A percentile compares a stretch with the other conserved stretches of the same genome.
phyloP scores from a whole-genome alignment of 2,329 filamentous ascomycete species.

The Pseudogymnoascus pannorum region DNA sequence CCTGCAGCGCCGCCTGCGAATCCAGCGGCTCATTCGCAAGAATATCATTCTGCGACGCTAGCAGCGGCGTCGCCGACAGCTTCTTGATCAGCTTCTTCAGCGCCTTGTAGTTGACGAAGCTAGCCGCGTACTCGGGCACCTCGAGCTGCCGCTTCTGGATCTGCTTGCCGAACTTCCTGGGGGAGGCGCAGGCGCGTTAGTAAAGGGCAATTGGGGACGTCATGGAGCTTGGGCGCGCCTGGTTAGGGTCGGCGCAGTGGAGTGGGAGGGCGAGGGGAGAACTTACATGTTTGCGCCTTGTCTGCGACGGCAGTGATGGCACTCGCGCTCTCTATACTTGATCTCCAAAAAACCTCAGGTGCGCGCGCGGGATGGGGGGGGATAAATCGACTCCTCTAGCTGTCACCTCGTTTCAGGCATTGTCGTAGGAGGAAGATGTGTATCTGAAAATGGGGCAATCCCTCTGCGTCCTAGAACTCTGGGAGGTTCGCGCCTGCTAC shows the following conservation, averaged over 20 bases:
- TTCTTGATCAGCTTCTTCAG: constrained; percentile 99
- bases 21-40: constrained; percentile 37
- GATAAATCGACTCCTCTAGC: not conserved
- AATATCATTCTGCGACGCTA: constrained; percentile 60
- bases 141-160: constrained; percentile 99
- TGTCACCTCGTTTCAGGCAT: not conserved
- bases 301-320: no score
- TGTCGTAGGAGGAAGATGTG: not conserved
- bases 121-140: constrained; percentile 97
- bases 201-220: not conserved
- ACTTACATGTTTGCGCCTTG: not conserved
- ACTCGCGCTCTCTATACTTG: not conserved
- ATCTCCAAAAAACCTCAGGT: not conserved
- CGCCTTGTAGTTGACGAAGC: constrained; percentile 98
- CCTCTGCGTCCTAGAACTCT: no score
- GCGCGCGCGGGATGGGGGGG: not conserved
- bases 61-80: constrained; percentile 81
- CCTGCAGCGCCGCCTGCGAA: constrained; percentile 83
- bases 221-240: no score
- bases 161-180: constrained; percentile 99
- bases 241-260: no score
- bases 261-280: no score
- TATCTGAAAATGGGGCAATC: no score
- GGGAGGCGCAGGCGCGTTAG: not conserved
- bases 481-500: no score